Evolutionary conservation across 306 rosid genomes (phyloP), one percentile per base, ranked within the genome.

Genomic region (Quercus parvula): DNA sequence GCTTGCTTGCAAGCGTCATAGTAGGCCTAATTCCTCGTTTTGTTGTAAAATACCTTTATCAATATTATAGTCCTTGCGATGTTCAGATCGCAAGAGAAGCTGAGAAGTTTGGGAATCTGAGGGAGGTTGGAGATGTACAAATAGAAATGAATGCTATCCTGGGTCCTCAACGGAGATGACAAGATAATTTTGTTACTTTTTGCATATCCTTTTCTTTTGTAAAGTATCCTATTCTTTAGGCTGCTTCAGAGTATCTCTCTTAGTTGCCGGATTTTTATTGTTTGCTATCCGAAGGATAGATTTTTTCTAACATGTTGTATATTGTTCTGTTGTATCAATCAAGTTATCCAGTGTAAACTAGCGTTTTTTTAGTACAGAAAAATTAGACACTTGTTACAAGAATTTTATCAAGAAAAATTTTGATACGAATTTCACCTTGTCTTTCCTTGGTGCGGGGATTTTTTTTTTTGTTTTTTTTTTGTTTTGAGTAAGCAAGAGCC

Each of bases 1-100:
- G 90, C 78, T 84, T 94, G 88, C 88, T 94, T 2, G 93, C 86
- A 22, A 87, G 87, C 22, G 35, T 86, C 18, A 52, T 87, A 27
- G 76, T 91, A 22, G 94, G 94, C 3, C 67, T 92, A 61, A 83
- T 88, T 81, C 99, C 97, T 22, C 97, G 92, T 58, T 78, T 94
- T 31, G 86, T 77, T 35, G 82, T 90, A 35, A 94, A 94, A 46
- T 88, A 46, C 66, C 49, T 92, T 17, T 82, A 75, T 73, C 92
- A 92, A 70, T 86, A 82, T 64, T 92, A 85, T 66, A 70, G 78
- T 46, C 97, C 97, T 4, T 76, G 78, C 61, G 97, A 94, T 76
- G 89, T 94, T 78, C 99, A 89, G 66, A 92, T 94, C 57, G 92
- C 95, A 46, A 88, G 95, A 78, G 97, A 91, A 88, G 87, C 84